Conservation (phyloP, 306 rosid genomes). For the Betula pendula region DNA sequence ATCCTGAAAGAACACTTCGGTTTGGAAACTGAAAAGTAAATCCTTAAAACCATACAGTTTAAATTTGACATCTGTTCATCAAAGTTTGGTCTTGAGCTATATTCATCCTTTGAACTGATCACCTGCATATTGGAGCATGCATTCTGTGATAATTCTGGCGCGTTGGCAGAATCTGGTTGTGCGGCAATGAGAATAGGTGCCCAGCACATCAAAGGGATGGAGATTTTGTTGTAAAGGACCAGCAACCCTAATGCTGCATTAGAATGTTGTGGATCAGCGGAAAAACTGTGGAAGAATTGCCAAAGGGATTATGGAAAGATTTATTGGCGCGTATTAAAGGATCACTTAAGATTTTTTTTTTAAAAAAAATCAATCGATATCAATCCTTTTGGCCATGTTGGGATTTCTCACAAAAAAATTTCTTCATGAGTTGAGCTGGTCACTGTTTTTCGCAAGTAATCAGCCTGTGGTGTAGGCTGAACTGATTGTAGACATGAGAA, state of each 20-base stretch:
- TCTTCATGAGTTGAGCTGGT: not conserved
- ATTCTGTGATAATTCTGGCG: not conserved
- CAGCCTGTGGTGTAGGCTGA: not conserved
- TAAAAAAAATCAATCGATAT: not conserved
- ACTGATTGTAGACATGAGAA: not conserved
- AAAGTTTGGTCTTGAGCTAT: constrained; percentile 2
- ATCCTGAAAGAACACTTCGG: constrained; percentile 57
- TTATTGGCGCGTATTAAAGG: not conserved
- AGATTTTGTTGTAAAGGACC: not conserved
- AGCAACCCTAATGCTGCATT: not conserved
- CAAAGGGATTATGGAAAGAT: not conserved
- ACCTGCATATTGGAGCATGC: not conserved
- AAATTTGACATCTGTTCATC: not conserved
- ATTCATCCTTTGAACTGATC: constrained; percentile 2
- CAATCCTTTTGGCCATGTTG: not conserved
- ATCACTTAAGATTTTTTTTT: not conserved
- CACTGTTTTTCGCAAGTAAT: not conserved
- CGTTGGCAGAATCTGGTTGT: not conserved
- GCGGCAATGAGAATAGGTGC: not conserved
- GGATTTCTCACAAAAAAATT: not conserved
- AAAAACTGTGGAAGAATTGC: not conserved
- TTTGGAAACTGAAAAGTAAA: constrained; percentile 40
- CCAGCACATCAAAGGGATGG: not conserved
- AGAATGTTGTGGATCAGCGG: not conserved
- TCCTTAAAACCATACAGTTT: constrained; percentile 8